Base-by-base conservation (phyloP, 805 yeast species). In the Candida michaelii region DNA sequence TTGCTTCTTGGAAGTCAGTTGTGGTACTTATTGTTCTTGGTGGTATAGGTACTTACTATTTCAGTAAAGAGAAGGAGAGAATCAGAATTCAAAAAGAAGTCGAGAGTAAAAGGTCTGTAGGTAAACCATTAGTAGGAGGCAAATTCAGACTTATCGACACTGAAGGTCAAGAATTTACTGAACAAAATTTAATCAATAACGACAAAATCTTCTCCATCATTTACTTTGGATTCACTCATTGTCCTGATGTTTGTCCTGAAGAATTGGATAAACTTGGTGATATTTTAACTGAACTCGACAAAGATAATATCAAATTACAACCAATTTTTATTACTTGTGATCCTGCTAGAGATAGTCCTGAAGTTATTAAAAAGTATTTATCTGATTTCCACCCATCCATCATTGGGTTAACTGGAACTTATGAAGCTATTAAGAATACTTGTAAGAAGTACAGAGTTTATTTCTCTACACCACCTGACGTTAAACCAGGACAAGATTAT, bases 181-280 rank as follows among this genome's bases (percentile, higher is more conserved):
- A 89, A 19, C 72, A 87, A 48, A 75, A 91, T 53, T 68, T 93
- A 56, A 65, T 77, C 48, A 61, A 66, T 43, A 51, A 65, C 4
- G 25, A 42, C 6, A 65, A 64, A 48, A 83, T 79, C 60, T 93
- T 89, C 64, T 80, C 91, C 9, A 69, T 93, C 35, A 63, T 91
- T n/a, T 93, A 93, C 62, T 93, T 93, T 66, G 99, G 99, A 0
- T 93, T 93, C 70, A 86, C 97, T 3, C 90, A 90, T 66, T 93
- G 99, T 67, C 99, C 99, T 5, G 99, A 93, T 65, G 90, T 93
- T 41, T 93, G 99, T 65, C 99, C 99, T 9, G 99, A 93, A 63
- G 99, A 93, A 62, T 76, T 93, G 46, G 99, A 93, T 62, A 88
- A 91, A 59, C 74, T 93, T 59, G 91, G 96, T 4, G 74, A 80